Evolutionary conservation across 163 green algal genomes (phyloP).

Genomic region (Prototheca cutis): DNA sequence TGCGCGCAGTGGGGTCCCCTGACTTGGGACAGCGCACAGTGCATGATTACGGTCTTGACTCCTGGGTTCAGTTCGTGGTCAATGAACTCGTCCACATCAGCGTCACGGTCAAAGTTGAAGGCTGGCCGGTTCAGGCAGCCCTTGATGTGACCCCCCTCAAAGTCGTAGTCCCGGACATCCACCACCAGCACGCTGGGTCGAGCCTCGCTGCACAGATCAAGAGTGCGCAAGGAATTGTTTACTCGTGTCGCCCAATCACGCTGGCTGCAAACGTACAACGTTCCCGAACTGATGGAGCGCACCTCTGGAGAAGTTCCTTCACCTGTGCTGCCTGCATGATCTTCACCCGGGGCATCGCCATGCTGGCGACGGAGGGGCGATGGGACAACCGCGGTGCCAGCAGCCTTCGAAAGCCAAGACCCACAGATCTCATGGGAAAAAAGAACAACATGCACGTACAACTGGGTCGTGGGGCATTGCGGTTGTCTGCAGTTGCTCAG

Average conservation of each 20-base stretch:
- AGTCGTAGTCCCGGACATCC: slow-evolving; percentile 21
- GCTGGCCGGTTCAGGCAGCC: slow-evolving; percentile 3
- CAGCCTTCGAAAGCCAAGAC: no score
- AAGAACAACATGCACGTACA: no score
- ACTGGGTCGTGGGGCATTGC: no score
- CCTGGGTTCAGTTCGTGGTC: background rate
- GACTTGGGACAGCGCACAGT: slow-evolving; percentile 6
- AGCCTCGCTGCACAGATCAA: background rate
- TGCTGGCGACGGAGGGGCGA: background rate
- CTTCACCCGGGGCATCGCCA: background rate
- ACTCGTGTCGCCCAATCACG: background rate
- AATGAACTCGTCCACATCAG: slow-evolving; percentile 6
- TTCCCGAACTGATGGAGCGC: no score
- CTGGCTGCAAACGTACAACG: no score
- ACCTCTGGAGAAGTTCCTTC: background rate
- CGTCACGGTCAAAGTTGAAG: background rate
- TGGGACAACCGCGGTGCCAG: no score
- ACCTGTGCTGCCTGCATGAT: background rate
- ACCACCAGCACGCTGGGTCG: background rate
- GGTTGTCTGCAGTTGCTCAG: no score
- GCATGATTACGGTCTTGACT: slow-evolving; percentile 1
- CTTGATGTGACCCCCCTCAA: slow-evolving; percentile 12
- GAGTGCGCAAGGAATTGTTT: background rate
- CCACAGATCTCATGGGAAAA: no score
- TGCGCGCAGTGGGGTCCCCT: background rate